A percentile compares a stretch with the other conserved stretches of the same genome.
phyloP scores from a whole-genome alignment of 2,329 filamentous ascomycete species.

The Tolypocladium guangdongense region DNA sequence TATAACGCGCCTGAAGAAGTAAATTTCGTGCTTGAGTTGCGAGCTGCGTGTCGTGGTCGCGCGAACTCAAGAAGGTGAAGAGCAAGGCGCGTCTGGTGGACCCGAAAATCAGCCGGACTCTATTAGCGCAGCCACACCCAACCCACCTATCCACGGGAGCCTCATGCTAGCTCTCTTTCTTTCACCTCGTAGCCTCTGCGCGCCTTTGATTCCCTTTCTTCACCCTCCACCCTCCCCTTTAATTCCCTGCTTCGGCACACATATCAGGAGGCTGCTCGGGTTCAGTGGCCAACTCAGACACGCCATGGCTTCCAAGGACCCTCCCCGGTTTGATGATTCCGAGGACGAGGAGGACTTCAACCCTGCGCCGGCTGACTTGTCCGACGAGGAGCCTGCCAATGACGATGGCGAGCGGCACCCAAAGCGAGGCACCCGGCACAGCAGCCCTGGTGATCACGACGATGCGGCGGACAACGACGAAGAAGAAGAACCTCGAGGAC shows the following conservation, averaged over 20 bases:
- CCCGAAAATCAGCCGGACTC: background rate
- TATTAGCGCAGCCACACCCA: background rate
- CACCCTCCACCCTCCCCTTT: background rate
- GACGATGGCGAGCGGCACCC: constrained; percentile 23
- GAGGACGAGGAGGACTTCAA: constrained; percentile 88
- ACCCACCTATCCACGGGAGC: too few species aligned
- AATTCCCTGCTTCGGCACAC: background rate
- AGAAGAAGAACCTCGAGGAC: constrained; percentile 12
- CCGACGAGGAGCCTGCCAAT: constrained; percentile 44
- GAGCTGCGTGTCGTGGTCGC: background rate
- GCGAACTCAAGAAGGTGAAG: background rate
- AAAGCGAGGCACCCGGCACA: constrained; percentile 28
- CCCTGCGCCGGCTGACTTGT: constrained; percentile 61
- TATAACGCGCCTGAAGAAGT: background rate
- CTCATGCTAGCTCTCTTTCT: background rate
- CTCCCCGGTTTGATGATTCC: constrained; percentile 45
- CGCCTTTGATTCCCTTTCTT: background rate
- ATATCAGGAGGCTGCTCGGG: background rate
- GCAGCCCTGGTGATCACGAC: constrained; percentile 17
- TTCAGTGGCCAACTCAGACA: background rate
- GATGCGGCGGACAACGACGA: constrained; percentile 27
- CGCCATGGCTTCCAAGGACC: constrained; percentile 37
- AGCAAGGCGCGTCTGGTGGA: background rate
- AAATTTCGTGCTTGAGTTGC: background rate
- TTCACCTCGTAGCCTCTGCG: background rate